Conservation (phyloP, 805 yeast species). For the Schwanniomyces vanrijiae region DNA sequence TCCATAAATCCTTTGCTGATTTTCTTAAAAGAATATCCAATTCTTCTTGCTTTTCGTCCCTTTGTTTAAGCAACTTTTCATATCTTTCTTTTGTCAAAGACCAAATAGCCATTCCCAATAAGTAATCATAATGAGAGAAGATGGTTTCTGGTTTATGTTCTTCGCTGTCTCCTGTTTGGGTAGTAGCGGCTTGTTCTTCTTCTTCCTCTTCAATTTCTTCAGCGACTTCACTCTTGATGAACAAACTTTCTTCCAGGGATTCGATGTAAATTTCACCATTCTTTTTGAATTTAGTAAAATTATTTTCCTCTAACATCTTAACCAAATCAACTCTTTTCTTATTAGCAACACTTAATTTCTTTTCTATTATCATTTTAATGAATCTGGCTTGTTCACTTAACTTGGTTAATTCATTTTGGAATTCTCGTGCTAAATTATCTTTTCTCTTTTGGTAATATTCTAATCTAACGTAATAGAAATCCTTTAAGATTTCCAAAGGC, state of each 20-base stretch:
- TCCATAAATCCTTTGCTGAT: conserved; percentile 89
- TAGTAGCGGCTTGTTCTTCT: conserved; percentile 30
- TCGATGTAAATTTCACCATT: conserved; percentile 63
- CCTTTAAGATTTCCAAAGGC: conserved; percentile 75
- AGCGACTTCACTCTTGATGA: conserved; percentile 35
- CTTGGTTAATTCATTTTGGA: conserved; percentile 74
- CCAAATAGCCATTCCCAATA: conserved; percentile 92
- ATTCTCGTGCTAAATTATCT: conserved; percentile 66
- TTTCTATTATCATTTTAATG: conserved; percentile 84
- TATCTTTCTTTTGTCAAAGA: conserved; percentile 89
- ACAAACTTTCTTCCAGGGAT: conserved; percentile 18
- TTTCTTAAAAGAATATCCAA: conserved; percentile 62
- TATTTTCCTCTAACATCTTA: conserved; percentile 56
- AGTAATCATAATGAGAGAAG: conserved; percentile 75
- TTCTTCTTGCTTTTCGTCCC: conserved; percentile 70
- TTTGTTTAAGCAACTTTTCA: conserved; percentile 71
- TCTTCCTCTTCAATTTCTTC: conserved; percentile 45
- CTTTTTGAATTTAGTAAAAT: conserved; percentile 77
- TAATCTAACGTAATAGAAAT: conserved; percentile 81
- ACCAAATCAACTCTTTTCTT: conserved; percentile 66
- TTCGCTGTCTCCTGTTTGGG: conserved; percentile 26
- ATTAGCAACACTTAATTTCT: conserved; percentile 68
- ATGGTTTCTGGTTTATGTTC: conserved; percentile 53
- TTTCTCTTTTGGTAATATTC: conserved; percentile 91
- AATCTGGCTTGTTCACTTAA: conserved; percentile 85